phyloP scores from a whole-genome alignment of 1,284 basidiomycete genomes.

The Coriolopsis trogii region DNA sequence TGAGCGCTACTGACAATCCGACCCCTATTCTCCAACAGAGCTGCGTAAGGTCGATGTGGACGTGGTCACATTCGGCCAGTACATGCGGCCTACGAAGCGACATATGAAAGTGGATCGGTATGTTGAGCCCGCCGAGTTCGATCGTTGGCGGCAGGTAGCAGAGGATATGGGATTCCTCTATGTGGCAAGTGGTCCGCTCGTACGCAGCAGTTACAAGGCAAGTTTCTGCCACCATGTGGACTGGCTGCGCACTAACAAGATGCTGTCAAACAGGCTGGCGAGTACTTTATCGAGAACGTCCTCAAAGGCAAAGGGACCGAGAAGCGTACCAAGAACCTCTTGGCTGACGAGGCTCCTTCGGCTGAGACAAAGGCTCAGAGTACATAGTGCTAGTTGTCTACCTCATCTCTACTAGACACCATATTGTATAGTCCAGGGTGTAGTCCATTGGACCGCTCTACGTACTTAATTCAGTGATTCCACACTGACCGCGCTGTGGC shows the following conservation, averaged over 20 bases:
- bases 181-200: constrained; percentile 95
- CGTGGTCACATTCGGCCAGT: constrained; percentile 99
- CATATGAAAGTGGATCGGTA: constrained; percentile 99
- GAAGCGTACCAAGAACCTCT: constrained; percentile 42
- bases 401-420: not conserved
- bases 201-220: constrained; percentile 97
- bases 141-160: constrained; percentile 87
- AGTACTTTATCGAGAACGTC: constrained; percentile 92
- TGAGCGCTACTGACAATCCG: constrained; percentile 1
- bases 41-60: constrained; percentile 89
- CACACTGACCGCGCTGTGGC: too few relatives aligned
- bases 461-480: too few relatives aligned
- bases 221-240: constrained; percentile 17
- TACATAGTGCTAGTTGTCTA: not conserved
- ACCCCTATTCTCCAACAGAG: constrained; percentile 56
- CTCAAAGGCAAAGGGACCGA: constrained; percentile 60
- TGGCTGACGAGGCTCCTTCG: constrained; percentile 28
- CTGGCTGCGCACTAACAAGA: not conserved
- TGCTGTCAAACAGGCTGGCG: constrained; percentile 75
- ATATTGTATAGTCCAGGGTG: not conserved
- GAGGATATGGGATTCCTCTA: constrained; percentile 97
- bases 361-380: constrained; percentile 3
- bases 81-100: constrained; percentile 98
- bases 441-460: too few relatives aligned
- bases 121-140: constrained; percentile 92